Evolutionary conservation across 225 moss, liverwort and hornwort genomes (phyloP), one percentile per base, ranked within the genome.

Genomic region (Anthoceros angustus): DNA sequence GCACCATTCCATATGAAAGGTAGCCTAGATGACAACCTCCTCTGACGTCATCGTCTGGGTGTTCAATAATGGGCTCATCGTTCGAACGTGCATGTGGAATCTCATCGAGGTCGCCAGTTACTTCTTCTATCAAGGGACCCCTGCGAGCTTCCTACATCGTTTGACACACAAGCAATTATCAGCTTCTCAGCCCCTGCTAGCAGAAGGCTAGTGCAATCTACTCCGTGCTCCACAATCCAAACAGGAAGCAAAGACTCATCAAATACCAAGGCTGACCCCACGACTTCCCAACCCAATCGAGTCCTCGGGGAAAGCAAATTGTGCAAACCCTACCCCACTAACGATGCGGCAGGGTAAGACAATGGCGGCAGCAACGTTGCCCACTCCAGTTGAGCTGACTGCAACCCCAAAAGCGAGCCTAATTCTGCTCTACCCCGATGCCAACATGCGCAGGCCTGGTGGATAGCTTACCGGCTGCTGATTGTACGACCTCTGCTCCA

Each of bases 11-110:
- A 63, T n/a, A 16, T 38, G 62, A 10, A 25, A 41, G 5, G 40
- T 23, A 5, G 64, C 61, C 66, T 21, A 43, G 39, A 25, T 4
- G 7, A 43, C 39, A 43, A 70, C 71, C 71, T 74, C 77, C 69
- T 63, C 12, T n/a, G 41, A 45, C 72, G 2, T 81, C 77, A 39
- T 81, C 80, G 14, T 80, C 80, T 48, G 80, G 80, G 41, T 81
- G 80, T 67, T 81, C 77, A 42, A 81, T 42, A 12, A 77, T 77
- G 6, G 77, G 77, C 63, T 77, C 71, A 5, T 70, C 62, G 42
- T 63, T 73, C 4, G 65, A 72, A 39, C 62, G 67, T 0, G 67
- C 67, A 25, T 63, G 25, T 23, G 64, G 77, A 42, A n/a, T 68
- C 43, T 43, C 21, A 39, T 77, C 75, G 64, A 77, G 74, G 46